Conservation (phyloP, 2,329 filamentous ascomycete genomes). For the Arthrobotrys conoides region DNA sequence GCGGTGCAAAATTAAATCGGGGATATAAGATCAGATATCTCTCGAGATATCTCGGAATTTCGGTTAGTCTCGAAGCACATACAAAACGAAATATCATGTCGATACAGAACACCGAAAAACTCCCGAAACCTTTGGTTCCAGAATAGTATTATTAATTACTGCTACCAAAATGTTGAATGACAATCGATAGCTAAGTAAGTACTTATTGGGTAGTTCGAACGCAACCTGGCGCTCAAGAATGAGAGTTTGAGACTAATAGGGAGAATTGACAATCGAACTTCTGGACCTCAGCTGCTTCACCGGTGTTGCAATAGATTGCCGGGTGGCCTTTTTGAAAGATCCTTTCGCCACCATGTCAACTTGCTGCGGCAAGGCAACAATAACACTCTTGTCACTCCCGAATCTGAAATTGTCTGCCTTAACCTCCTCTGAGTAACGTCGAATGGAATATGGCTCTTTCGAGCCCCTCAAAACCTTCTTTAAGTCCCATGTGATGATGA, state of each 20-base stretch:
- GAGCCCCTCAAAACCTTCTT: conserved; percentile 86
- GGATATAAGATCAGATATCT: too few relatives aligned
- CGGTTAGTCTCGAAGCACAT: too few relatives aligned
- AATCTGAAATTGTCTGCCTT: conserved; percentile 99
- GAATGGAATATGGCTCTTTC: conserved; percentile 94
- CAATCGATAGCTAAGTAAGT: too few relatives aligned
- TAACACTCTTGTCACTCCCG: conserved; percentile 96
- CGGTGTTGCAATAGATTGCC: conserved; percentile 86
- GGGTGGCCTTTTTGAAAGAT: conserved; percentile 85
- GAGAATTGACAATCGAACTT: conserved; percentile 62
- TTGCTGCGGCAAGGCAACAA: conserved; percentile 95
- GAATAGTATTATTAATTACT: not conserved
- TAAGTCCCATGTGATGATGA: conserved; percentile 95
- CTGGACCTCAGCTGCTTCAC: conserved; percentile 65
- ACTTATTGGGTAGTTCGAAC: not conserved
- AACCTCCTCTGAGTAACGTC: conserved; percentile 93
- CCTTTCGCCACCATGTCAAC: conserved; percentile 96
- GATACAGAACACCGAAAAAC: not conserved
- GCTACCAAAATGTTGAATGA: too few relatives aligned
- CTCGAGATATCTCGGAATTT: too few relatives aligned
- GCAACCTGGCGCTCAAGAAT: not conserved
- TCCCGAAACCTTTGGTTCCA: not conserved
- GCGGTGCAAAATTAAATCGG: too few relatives aligned
- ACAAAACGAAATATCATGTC: too few relatives aligned
- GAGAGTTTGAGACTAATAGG: conserved; percentile 56